Conservation (phyloP, 2,329 filamentous ascomycete species). For the Clonostachys solani region DNA sequence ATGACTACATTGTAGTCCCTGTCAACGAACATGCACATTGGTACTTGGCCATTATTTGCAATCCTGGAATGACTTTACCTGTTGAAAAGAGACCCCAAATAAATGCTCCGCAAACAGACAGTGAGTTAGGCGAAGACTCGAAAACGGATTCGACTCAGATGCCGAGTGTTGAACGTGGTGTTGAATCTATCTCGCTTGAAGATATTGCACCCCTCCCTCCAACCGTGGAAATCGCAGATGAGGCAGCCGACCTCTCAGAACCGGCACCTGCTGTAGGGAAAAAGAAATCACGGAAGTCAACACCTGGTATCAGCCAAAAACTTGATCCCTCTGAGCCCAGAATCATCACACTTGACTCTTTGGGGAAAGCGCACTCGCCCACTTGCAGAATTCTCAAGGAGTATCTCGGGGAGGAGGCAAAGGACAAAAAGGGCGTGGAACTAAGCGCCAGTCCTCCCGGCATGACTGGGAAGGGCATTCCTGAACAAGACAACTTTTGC, state of each 20-base stretch:
- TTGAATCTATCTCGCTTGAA: slow-evolving; percentile 11
- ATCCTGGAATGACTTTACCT: slow-evolving; percentile 61
- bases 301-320: slow-evolving; percentile 7
- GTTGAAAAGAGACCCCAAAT: neutral
- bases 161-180: slow-evolving; percentile 7
- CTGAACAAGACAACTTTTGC: slow-evolving; percentile 75
- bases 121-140: slow-evolving; percentile 6
- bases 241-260: neutral
- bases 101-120: slow-evolving; percentile 2
- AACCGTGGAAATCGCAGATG: neutral
- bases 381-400: slow-evolving; percentile 68
- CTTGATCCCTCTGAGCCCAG: slow-evolving; percentile 50
- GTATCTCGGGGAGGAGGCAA: slow-evolving; percentile 73
- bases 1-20: slow-evolving; percentile 87
- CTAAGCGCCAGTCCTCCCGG: slow-evolving; percentile 31
- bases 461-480: slow-evolving; percentile 71
- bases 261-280: neutral
- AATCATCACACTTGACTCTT: slow-evolving; percentile 85
- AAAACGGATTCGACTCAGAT: slow-evolving; percentile 6
- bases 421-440: slow-evolving; percentile 47
- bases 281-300: neutral
- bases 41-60: slow-evolving; percentile 95
- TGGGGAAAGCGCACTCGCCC: slow-evolving; percentile 58
- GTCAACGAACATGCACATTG: slow-evolving; percentile 87
- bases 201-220: slow-evolving; percentile 1